Evolutionary conservation across 371 early-diverging fungal species (phyloP), one percentile per base, ranked within the genome.

Genomic region (Blyttiomyces sp.): DNA sequence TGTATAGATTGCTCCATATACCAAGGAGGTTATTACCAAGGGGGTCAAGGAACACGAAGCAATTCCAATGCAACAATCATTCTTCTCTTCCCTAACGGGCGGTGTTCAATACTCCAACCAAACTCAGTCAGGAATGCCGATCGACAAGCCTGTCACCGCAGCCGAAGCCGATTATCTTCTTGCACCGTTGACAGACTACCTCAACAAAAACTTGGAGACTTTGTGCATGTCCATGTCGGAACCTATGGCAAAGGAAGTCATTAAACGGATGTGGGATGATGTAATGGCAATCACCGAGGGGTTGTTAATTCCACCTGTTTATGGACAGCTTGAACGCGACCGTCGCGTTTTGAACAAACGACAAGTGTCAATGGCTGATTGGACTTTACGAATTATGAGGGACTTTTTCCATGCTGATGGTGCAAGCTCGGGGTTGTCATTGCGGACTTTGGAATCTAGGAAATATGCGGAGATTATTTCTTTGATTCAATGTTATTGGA

Each of bases 341-440:
- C 74, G 67, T 46, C 43, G 71, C n/a, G 64, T 74, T 11, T 57
- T 74, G 31, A 77, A 75, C 57, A 28, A 33, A 11, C 71, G 80
- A 7, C 79, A 79, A 54, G 43, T 71, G 2, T 71, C 71, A 16
- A 57, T 72, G 59, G 53, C 68, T 2, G 53, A 70, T 31, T 58
- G 63, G 61, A 48, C 61, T 0, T 43, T 69, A 21, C 69, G 88
- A 75, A 82, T 91, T 33, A 81, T 95, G 34, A 87, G 88, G 67
- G 75, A 91, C 34, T 86, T 92, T 59, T 87, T 95, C 69, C 86
- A 92, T 56, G 96, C 92, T 45, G 94, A 91, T 49, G 89, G 89
- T 50, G 66, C 66, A 6, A 57, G 49, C 13, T 88, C 86, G 36
- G 88, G 86, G 7, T 87, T 95, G 61, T 90, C 93, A 0, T 56